phyloP scores from a whole-genome alignment of 2,329 filamentous ascomycete genomes.

The Scopulariopsis brevicaulis region DNA sequence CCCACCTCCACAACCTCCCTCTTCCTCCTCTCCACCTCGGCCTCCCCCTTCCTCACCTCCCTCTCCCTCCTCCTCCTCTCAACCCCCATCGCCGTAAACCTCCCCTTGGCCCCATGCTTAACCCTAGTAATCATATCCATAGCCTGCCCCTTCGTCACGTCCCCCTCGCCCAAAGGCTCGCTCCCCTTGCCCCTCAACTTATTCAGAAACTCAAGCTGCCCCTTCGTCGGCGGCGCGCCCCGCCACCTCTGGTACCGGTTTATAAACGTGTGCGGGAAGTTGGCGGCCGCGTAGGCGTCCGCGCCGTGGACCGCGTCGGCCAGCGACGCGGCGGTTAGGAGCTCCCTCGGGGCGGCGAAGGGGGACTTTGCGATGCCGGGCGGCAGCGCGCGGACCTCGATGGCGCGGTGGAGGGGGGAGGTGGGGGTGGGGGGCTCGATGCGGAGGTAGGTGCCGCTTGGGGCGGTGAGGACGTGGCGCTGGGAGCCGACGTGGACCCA shows the following conservation, averaged over 20 bases:
- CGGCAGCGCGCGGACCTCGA: slow-evolving; percentile 37
- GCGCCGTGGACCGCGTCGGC: slow-evolving; percentile 70
- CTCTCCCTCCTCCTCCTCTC: slow-evolving; percentile 37
- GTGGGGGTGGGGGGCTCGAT: slow-evolving; percentile 28
- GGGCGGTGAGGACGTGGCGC: slow-evolving; percentile 59
- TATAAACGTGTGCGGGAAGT: slow-evolving; percentile 59
- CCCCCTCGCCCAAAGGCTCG: slow-evolving; percentile 37
- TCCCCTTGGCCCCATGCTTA: slow-evolving; percentile 66
- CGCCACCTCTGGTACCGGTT: slow-evolving; percentile 60
- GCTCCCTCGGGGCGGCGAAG: slow-evolving; percentile 55
- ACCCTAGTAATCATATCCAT: slow-evolving; percentile 88
- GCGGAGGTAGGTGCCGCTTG: slow-evolving; percentile 49
- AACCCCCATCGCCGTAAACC: slow-evolving; percentile 40
- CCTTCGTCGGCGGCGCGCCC: slow-evolving; percentile 46
- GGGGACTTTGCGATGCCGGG: slow-evolving; percentile 36
- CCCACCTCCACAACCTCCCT: slow-evolving; percentile 46
- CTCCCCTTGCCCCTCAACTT: slow-evolving; percentile 39
- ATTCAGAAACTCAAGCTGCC: slow-evolving; percentile 60
- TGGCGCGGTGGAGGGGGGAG: slow-evolving; percentile 24
- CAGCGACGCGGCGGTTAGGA: slow-evolving; percentile 57
- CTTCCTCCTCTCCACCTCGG: slow-evolving; percentile 23
- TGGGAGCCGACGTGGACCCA: slow-evolving; percentile 73
- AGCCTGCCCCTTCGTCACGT: slow-evolving; percentile 69
- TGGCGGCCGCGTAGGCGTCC: slow-evolving; percentile 59
- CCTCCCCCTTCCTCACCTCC: slow-evolving; percentile 22